Evolutionary conservation across 2,329 filamentous ascomycete genomes (phyloP).

Genomic region (Fusarium veterinarium): DNA sequence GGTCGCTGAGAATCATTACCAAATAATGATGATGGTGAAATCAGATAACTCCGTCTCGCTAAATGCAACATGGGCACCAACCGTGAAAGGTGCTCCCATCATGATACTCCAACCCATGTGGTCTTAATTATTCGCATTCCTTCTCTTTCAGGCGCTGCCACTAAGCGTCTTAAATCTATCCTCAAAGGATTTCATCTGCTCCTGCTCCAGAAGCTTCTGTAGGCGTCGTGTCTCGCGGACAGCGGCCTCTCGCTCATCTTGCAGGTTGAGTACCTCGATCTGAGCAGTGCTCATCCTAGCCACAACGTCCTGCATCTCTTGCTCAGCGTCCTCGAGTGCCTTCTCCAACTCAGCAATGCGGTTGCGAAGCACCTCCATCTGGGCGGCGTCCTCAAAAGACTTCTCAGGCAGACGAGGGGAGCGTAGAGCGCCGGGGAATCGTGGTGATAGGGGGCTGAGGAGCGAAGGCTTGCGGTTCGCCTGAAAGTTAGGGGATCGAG

Average conservation of each 20-base stretch:
- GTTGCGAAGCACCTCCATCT: constrained; percentile 80
- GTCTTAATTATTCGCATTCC: constrained; percentile 9
- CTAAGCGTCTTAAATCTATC: constrained; percentile 52
- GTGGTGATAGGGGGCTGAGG: constrained; percentile 51
- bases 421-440: constrained; percentile 53
- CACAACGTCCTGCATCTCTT: constrained; percentile 85
- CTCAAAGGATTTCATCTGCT: constrained; percentile 66
- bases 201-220: constrained; percentile 73
- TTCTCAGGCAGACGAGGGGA: constrained; percentile 65
- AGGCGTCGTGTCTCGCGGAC: constrained; percentile 77
- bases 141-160: constrained; percentile 40
- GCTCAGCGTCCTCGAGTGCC: constrained; percentile 68
- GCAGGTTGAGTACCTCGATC: constrained; percentile 84
- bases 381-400: constrained; percentile 77
- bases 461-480: constrained; percentile 50
- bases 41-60: constrained; percentile 53
- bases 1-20: constrained; percentile 25
- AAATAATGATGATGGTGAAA: constrained; percentile 40
- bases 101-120: constrained; percentile 19
- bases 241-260: constrained; percentile 79
- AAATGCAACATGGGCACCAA: constrained; percentile 48
- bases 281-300: constrained; percentile 83
- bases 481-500: constrained; percentile 49
- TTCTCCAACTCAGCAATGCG: constrained; percentile 88
- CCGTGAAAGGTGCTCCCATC: constrained; percentile 23